These are phyloP conservation scores for Populus deltoides DNA, from an alignment of 345 rosid species.

Conservation along the genomic window DNA sequence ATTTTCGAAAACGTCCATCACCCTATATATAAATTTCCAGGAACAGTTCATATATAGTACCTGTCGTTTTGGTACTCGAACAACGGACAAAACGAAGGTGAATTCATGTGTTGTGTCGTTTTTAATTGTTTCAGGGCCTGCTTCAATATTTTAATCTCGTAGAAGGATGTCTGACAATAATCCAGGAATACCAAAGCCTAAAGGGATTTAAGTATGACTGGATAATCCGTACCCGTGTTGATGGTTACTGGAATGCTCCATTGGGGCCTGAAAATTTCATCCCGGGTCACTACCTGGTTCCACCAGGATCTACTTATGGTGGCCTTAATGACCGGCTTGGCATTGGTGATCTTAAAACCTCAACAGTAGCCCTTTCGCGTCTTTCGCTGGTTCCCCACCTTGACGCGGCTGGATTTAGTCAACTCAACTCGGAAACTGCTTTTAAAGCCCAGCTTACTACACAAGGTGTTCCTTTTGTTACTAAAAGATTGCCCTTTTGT, in stretches of 20 bases:
- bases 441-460: constrained; percentile 74
- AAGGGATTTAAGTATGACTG: constrained; percentile 72
- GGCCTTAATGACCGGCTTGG: constrained; percentile 96
- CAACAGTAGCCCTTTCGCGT: constrained; percentile 72
- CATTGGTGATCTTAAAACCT: constrained; percentile 60
- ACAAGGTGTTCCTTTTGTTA: constrained; percentile 37
- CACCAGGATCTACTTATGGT: constrained; percentile 79
- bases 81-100: neutral
- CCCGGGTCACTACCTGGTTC: constrained; percentile 62
- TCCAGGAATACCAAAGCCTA: constrained; percentile 48
- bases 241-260: constrained; percentile 79
- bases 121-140: constrained; percentile 53
- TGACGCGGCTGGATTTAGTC: constrained; percentile 46
- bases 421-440: constrained; percentile 81
- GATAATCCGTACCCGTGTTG: constrained; percentile 92
- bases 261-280: constrained; percentile 54
- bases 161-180: constrained; percentile 73
- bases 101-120: neutral
- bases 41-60: no score
- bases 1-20: neutral
- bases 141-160: constrained; percentile 81
- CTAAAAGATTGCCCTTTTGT: constrained; percentile 66
- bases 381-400: constrained; percentile 70
- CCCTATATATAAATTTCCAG: no score
- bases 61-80: neutral